These are phyloP conservation scores for Monosporascus sp. DNA, from an alignment of 2,329 filamentous ascomycete species.

Conservation along the genomic window DNA sequence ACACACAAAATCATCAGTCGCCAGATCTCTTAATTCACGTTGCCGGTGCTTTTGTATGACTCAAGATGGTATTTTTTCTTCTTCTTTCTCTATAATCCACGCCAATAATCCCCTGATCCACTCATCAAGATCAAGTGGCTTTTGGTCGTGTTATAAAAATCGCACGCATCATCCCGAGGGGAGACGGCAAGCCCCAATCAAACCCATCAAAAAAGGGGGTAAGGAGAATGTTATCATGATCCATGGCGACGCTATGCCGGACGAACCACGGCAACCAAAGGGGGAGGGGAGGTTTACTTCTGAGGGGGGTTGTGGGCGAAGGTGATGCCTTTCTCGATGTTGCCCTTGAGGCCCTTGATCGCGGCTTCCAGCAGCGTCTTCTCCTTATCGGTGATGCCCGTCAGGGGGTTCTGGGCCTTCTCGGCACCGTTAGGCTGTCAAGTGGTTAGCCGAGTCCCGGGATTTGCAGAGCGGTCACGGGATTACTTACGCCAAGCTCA, in stretches of 20 bases:
- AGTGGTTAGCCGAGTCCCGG: slow-evolving; percentile 11
- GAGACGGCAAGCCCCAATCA: no score
- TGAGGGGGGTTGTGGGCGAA: slow-evolving; percentile 84
- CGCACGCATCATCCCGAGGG: neutral
- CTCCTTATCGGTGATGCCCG: slow-evolving; percentile 76
- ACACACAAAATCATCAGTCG: slow-evolving; percentile 23
- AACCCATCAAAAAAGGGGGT: neutral
- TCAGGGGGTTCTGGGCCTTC: slow-evolving; percentile 77
- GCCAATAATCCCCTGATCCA: slow-evolving; percentile 7
- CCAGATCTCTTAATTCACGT: slow-evolving; percentile 12
- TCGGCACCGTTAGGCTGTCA: slow-evolving; percentile 72
- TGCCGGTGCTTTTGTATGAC: neutral
- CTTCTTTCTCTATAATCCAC: slow-evolving; percentile 13
- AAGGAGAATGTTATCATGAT: neutral
- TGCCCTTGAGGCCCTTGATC: slow-evolving; percentile 76
- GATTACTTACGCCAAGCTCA: slow-evolving; percentile 78
- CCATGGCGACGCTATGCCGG: slow-evolving; percentile 8
- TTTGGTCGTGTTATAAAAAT: neutral
- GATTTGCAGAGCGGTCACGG: slow-evolving; percentile 3
- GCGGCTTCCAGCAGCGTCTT: slow-evolving; percentile 76
- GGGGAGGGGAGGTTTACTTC: slow-evolving; percentile 60
- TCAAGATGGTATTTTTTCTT: slow-evolving; percentile 7
- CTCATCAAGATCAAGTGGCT: slow-evolving; percentile 6
- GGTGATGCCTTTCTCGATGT: slow-evolving; percentile 89
- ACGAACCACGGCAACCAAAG: slow-evolving; percentile 11